Evolutionary conservation across 2,329 filamentous ascomycete species (phyloP).

Genomic region (Lachnellula subtilissima): DNA sequence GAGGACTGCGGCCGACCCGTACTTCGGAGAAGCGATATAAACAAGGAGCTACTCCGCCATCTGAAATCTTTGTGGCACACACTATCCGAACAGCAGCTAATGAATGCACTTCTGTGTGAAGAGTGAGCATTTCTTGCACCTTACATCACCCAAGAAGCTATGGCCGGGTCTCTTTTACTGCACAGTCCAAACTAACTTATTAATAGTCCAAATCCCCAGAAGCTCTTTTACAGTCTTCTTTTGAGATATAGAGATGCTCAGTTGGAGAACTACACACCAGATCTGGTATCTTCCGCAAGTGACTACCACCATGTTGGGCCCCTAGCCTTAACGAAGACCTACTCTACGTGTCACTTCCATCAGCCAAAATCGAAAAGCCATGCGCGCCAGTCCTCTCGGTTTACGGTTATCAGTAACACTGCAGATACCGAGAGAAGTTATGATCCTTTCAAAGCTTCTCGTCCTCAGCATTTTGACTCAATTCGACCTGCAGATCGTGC

Average conservation of each 20-base stretch:
- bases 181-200: not conserved
- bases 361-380: conserved; percentile 43
- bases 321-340: conserved; percentile 51
- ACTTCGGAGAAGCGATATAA: conserved; percentile 62
- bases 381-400: conserved; percentile 52
- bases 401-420: conserved; percentile 60
- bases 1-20: conserved; percentile 59
- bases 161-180: conserved; percentile 1
- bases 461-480: conserved; percentile 39
- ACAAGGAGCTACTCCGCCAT: conserved; percentile 77
- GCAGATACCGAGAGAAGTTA: conserved; percentile 64
- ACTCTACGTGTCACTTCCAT: conserved; percentile 58
- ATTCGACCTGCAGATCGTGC: conserved; percentile 40
- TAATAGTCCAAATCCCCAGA: conserved; percentile 75
- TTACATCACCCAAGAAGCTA: not conserved
- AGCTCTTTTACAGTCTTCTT: conserved; percentile 85
- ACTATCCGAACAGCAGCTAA: conserved; percentile 66
- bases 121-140: conserved; percentile 46
- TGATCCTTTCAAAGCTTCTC: conserved; percentile 69
- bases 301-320: conserved; percentile 80
- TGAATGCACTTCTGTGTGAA: conserved; percentile 60
- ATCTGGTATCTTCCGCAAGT: conserved; percentile 78
- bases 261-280: conserved; percentile 78
- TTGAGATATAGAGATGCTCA: conserved; percentile 77
- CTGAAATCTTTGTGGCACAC: conserved; percentile 89